Base-by-base conservation (phyloP, 2,329 filamentous ascomycete species). In the Fusarium penzigii region DNA sequence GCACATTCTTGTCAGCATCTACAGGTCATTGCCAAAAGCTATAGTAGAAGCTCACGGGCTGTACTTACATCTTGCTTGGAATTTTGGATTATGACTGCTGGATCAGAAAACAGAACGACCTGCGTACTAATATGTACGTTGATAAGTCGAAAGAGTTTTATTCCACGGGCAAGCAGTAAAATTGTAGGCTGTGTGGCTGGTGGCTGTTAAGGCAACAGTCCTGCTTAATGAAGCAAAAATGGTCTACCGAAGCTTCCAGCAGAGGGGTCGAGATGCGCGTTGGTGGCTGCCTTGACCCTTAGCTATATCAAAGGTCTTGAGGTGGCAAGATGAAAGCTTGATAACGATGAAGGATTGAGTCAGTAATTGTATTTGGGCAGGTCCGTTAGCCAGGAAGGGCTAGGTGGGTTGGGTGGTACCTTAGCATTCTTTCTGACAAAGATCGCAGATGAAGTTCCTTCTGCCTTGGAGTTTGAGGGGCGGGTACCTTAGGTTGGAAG, bases 1-100 rank as follows among this genome's bases (percentile, higher is more conserved):
- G 38, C 42, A 8, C 45, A 16, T 29, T 44, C 17, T n/a, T 39
- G 61, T 65, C 49, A 63, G 59, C 48, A 52, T 49, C 32, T 32
- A 32, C 32, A 38, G 39, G 39, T 14, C 13, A 6, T 36, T 36
- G 32, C 13, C 13, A 14, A 25, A 36, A 14, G 32, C 13, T 36
- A 12, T 4, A 36, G 10, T 4, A 14, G 32, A 14, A 36, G 32
- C 32, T 7, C 20, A 25, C 20, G 20, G 9, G 32, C 9, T 36
- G 32, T 36, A 36, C 32, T 36, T 36, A 36, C 32, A 36, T 36
- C 32, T 11, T 36, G 32, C 32, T 36, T 11, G 32, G 9, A 36
- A 14, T 11, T 12, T 36, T 5, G 13, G 3, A 14, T 36, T 36
- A 14, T 14, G 32, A 4, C 32, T 36, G 10, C 32, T 14, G 32